Evolutionary conservation across 2,329 filamentous ascomycete species (phyloP).

Genomic region (Sporothrix mexicana): DNA sequence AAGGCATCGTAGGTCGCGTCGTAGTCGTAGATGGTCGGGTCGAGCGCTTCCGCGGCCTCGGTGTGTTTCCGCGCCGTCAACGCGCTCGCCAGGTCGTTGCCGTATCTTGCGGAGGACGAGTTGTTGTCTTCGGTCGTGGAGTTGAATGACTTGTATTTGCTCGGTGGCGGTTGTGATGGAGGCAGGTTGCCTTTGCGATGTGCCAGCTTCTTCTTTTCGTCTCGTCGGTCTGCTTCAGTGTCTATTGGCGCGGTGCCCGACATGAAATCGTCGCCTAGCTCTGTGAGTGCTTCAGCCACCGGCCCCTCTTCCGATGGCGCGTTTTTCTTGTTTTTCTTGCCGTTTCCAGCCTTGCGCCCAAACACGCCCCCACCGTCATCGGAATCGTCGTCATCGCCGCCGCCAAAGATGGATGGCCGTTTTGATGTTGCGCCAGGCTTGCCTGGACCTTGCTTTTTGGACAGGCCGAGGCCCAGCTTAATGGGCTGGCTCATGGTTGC

Average conservation of each 20-base stretch:
- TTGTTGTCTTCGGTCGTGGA: background rate
- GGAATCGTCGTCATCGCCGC: conserved; percentile 60
- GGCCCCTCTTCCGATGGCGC: conserved; percentile 41
- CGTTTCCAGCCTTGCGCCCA: conserved; percentile 23
- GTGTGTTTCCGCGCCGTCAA: conserved; percentile 68
- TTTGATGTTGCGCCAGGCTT: conserved; percentile 58
- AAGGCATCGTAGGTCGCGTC: conserved; percentile 81
- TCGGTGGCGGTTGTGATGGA: conserved; percentile 50
- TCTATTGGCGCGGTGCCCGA: conserved; percentile 39
- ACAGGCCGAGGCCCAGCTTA: conserved; percentile 40
- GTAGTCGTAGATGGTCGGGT: conserved; percentile 83
- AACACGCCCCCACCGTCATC: conserved; percentile 35
- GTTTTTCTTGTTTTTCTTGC: conserved; percentile 32
- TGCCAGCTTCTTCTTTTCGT: conserved; percentile 19
- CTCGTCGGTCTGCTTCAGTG: background rate
- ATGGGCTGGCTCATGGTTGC: conserved; percentile 31
- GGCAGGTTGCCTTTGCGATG: conserved; percentile 25
- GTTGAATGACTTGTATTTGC: conserved; percentile 50
- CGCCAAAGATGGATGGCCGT: conserved; percentile 64
- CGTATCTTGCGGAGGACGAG: conserved; percentile 54
- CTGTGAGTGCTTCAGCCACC: conserved; percentile 63
- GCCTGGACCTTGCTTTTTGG: conserved; percentile 56
- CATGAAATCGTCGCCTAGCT: conserved; percentile 58
- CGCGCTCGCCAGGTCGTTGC: conserved; percentile 70
- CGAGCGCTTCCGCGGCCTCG: conserved; percentile 68